A percentile compares a stretch with the other conserved stretches of the same genome.
Conservation (phyloP, 2,329 filamentous ascomycete genomes). For the Fusarium caatingaense region DNA sequence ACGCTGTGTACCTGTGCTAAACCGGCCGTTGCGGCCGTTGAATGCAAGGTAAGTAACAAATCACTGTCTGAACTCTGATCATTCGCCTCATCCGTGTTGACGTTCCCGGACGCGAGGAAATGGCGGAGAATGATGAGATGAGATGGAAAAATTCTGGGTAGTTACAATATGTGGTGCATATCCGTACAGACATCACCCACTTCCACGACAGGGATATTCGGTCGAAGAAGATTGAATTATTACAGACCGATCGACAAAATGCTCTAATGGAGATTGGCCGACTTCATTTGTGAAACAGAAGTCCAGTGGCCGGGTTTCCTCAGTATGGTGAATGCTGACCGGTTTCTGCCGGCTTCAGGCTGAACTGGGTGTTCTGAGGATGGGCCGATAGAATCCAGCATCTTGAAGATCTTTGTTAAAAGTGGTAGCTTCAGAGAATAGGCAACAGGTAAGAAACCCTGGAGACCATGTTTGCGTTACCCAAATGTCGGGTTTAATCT, state of each 20-base stretch:
- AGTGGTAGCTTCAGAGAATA: conserved; percentile 12
- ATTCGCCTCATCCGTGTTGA: background rate
- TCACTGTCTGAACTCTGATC: background rate
- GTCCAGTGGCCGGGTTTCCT: background rate
- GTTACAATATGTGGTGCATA: background rate
- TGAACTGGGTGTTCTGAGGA: conserved; percentile 10
- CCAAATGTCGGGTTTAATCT: conserved; percentile 17
- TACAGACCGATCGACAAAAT: conserved; percentile 7
- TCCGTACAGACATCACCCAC: background rate
- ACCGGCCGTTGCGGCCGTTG: background rate
- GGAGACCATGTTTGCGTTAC: background rate
- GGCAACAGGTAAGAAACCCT: conserved; percentile 9
- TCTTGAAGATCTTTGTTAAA: conserved; percentile 19
- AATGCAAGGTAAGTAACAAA: conserved; percentile 23
- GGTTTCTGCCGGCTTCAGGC: conserved; percentile 18
- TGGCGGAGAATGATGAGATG: background rate
- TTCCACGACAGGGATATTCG: conserved; percentile 11
- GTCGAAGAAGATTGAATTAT: background rate
- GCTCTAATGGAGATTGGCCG: conserved; percentile 10
- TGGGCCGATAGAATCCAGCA: background rate
- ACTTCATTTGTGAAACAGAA: conserved; percentile 27
- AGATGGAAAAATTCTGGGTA: background rate
- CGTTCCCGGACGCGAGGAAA: background rate
- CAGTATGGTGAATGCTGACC: conserved; percentile 18
- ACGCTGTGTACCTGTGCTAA: conserved; percentile 14